These are phyloP conservation scores for Colletotrichum sp. DNA, from an alignment of 2,329 filamentous ascomycete genomes.

Conservation along the genomic window DNA sequence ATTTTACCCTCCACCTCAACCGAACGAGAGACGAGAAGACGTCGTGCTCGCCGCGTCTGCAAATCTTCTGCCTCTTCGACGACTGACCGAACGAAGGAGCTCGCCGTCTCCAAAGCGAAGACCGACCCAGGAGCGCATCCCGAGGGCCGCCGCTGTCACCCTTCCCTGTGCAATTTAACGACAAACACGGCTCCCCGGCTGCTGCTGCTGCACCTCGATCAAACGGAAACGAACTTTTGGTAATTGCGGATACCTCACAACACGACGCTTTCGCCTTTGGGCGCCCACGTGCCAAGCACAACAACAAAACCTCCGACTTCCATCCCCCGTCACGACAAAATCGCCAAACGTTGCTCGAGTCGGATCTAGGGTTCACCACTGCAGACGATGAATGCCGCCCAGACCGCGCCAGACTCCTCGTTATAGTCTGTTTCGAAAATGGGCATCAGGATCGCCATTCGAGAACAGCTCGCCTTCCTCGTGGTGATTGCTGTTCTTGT, in stretches of 20 bases:
- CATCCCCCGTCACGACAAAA: not conserved
- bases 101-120: not conserved
- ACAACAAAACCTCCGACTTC: not conserved
- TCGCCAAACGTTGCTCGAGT: not conserved
- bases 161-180: not conserved
- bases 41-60: not conserved
- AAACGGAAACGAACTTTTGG: not conserved
- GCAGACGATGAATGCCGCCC: conserved; percentile 21
- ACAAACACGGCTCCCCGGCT: not conserved
- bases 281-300: conserved; percentile 8
- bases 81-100: not conserved
- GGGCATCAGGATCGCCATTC: conserved; percentile 82
- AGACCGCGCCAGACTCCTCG: conserved; percentile 7
- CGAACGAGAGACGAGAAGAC: not conserved
- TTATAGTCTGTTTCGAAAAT: conserved; percentile 20
- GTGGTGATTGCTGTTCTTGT: conserved; percentile 78
- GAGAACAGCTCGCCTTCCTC: conserved; percentile 83
- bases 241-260: not conserved
- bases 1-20: conserved; percentile 11
- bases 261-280: not conserved
- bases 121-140: not conserved
- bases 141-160: not conserved
- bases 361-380: not conserved
- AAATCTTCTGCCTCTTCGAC: not conserved
- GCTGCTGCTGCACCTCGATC: not conserved